These are phyloP conservation scores for Grosmannia penicillata DNA, from an alignment of 2,329 filamentous ascomycete species.

Conservation along the genomic window DNA sequence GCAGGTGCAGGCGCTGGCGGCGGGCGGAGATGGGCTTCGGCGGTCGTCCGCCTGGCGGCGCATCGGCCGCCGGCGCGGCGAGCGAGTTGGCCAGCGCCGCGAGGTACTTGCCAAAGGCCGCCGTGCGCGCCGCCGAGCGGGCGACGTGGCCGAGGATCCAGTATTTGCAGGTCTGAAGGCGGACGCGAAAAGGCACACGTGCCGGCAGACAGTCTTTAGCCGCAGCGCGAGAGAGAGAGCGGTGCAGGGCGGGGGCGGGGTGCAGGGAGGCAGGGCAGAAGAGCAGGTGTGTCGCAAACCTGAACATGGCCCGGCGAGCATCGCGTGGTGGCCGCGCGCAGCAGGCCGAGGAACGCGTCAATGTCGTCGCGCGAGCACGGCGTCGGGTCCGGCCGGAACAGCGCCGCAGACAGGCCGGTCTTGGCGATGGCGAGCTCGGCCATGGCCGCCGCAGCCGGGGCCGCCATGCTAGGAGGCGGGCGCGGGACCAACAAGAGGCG, in stretches of 20 bases:
- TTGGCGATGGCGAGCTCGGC: conserved; percentile 65
- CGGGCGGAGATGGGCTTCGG: conserved; percentile 26
- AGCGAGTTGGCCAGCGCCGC: conserved; percentile 51
- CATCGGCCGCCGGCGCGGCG: conserved; percentile 14
- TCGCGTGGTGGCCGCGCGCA: conserved; percentile 50
- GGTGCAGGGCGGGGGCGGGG: conserved; percentile 10
- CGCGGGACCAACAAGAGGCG: background rate
- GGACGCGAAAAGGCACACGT: conserved; percentile 2
- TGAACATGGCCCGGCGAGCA: conserved; percentile 75
- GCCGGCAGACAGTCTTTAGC: conserved; percentile 21
- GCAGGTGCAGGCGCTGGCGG: conserved; percentile 57
- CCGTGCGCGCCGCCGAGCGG: conserved; percentile 49
- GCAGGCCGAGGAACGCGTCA: conserved; percentile 49
- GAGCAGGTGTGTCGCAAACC: conserved; percentile 51
- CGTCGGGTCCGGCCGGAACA: conserved; percentile 60
- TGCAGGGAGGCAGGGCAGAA: conserved; percentile 1
- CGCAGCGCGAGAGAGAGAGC: conserved; percentile 9
- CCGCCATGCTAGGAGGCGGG: background rate
- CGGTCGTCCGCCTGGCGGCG: conserved; percentile 5
- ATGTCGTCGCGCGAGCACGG: conserved; percentile 56
- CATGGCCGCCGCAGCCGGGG: conserved; percentile 40
- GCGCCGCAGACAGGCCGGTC: conserved; percentile 58
- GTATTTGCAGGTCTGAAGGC: conserved; percentile 65
- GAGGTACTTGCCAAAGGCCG: conserved; percentile 62
- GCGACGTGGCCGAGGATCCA: conserved; percentile 66